Conservation (phyloP, 2,329 filamentous ascomycete species). For the Tolypocladium paradoxum region DNA sequence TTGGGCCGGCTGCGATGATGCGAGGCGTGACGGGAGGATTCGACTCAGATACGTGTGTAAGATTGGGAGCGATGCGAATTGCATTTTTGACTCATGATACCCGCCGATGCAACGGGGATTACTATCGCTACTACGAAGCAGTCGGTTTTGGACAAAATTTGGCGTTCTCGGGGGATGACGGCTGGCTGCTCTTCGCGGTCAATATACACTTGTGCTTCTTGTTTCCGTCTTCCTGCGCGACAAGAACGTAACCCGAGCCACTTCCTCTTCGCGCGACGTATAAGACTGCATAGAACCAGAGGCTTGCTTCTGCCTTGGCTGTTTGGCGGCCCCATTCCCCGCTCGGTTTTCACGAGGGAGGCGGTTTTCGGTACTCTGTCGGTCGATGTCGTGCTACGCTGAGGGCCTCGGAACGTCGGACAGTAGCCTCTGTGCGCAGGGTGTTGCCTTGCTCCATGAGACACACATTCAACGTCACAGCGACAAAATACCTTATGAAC, state of each 20-base stretch:
- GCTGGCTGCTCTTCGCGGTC: neutral
- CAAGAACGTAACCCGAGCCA: neutral
- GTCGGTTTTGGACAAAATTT: neutral
- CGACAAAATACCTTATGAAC: neutral
- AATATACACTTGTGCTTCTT: neutral
- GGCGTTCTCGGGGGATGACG: neutral
- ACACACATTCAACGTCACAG: neutral
- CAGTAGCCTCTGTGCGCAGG: neutral
- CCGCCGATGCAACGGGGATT: slow-evolving; percentile 1
- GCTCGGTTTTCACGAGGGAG: neutral
- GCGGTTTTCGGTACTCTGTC: neutral
- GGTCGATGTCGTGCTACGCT: neutral
- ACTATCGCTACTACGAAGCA: slow-evolving; percentile 2
- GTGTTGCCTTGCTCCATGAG: neutral
- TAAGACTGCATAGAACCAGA: neutral
- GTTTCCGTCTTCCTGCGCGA: neutral
- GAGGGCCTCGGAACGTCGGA: neutral
- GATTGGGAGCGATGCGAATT: neutral
- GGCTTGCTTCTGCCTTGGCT: neutral
- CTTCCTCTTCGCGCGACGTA: neutral
- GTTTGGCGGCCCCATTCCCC: neutral
- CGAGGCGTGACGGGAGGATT: neutral
- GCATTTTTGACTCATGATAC: neutral
- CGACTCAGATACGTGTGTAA: neutral
- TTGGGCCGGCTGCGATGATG: neutral